Percentiles rank a stretch among this genome's conserved stretches.
These are phyloP conservation scores for Aspergillus flavus DNA, from an alignment of 2,329 filamentous ascomycete genomes.

Conservation along the genomic window DNA sequence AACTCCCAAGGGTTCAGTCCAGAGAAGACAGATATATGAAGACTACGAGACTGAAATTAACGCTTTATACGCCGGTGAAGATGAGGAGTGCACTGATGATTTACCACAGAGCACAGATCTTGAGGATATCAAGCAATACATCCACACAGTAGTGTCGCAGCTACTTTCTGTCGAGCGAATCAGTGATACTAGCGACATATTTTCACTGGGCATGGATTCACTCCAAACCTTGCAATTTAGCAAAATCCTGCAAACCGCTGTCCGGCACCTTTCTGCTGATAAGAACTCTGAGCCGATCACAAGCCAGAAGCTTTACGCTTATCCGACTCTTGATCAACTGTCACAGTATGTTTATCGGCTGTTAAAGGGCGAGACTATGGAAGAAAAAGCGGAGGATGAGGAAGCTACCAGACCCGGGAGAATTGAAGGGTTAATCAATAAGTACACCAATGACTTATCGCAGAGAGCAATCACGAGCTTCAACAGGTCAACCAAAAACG, in stretches of 20 bases:
- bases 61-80: not conserved
- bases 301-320: no score
- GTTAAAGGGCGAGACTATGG: no score
- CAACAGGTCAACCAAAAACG: no score
- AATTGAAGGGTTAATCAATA: not conserved
- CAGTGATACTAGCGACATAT: slow-evolving; percentile 10
- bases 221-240: slow-evolving; percentile 10
- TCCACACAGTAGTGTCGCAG: not conserved
- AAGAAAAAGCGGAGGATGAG: no score
- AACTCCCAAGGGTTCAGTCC: slow-evolving; percentile 45
- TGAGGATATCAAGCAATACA: not conserved
- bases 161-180: no score
- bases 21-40: slow-evolving; percentile 5
- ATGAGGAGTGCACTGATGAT: no score
- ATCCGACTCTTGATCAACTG: no score
- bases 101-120: no score
- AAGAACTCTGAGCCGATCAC: no score
- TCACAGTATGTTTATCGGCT: not conserved
- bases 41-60: slow-evolving; percentile 20
- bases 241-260: slow-evolving; percentile 1
- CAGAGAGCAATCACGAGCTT: not conserved
- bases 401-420: not conserved
- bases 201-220: slow-evolving; percentile 17
- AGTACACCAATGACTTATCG: not conserved
- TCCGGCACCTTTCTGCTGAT: not conserved